Evolutionary conservation across 1,284 basidiomycete species (phyloP), one percentile per base, ranked within the genome.

Genomic region (Singerocomus inundabilis): DNA sequence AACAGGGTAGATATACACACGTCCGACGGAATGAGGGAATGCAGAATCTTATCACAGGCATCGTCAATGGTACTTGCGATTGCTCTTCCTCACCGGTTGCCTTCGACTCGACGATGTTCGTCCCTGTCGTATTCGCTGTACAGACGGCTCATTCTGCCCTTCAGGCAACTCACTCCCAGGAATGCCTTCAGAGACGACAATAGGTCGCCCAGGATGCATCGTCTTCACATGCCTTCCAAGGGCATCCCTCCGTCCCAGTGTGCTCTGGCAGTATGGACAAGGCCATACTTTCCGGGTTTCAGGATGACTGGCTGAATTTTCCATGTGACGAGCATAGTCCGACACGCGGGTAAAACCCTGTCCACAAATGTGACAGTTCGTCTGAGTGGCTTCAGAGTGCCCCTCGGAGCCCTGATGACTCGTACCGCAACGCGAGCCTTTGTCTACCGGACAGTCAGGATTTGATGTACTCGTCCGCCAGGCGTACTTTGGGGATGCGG

Each of bases 241-340:
- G 5, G 61, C 61, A 30, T 63, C 61, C 25, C 45, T 60, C 4
- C 61, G 61, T 21, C 61, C 63, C 13, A 63, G 32, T 0, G 32
- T 11, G 5, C 48, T 51, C 1, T 62, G 36, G 12, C 61, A 63
- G 24, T 52, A 38, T 4, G 49, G 46, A 12, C 61, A 63, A 1
- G 58, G 63, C 64, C 64, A 62, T 28, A 63, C 15, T 39, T 53
- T 66, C 4, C 60, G 60, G 1, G 64, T 62, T 16, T 66, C 63
- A 0, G 61, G 64, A 38, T 63, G 61, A 9, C 11, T 58, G 0
- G 56, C 28, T 1, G 61, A 66, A 10, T 67, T 67, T 37, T 64
- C 47, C 0, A 62, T 24, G 28, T 63, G 61, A 0, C 61, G 64
- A 4, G 49, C 3, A 13, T 55, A 55, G 21, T 63, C 61, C 1